Conservation (phyloP, 306 rosid species). For the Vicia sativa region DNA sequence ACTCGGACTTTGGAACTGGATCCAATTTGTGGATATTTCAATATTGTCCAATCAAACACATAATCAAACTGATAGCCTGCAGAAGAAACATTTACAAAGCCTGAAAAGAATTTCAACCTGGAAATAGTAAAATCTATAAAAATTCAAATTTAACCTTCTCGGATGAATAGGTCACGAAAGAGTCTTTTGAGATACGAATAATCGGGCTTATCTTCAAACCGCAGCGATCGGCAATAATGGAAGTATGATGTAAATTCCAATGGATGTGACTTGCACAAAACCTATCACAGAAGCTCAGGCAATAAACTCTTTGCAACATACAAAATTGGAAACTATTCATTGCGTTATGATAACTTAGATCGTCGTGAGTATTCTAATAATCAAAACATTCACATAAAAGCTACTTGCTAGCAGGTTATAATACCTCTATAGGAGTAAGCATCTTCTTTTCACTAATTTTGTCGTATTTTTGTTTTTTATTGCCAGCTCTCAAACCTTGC, state of each 20-base stretch:
- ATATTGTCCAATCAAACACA: slow-evolving; percentile 93
- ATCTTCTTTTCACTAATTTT: slow-evolving; percentile 98
- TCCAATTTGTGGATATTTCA: slow-evolving; percentile 94
- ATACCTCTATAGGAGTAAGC: slow-evolving; percentile 96
- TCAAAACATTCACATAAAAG: slow-evolving; percentile 24
- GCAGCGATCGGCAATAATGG: slow-evolving; percentile 87
- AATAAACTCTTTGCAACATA: slow-evolving; percentile 34
- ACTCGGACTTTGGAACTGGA: slow-evolving; percentile 88
- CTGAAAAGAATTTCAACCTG: slow-evolving; percentile 11
- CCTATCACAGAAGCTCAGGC: slow-evolving; percentile 49
- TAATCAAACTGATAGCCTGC: slow-evolving; percentile 98
- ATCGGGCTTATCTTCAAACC: slow-evolving; percentile 98
- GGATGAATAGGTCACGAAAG: slow-evolving; percentile 88
- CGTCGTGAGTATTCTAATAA: slow-evolving; percentile 11
- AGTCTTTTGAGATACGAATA: slow-evolving; percentile 94
- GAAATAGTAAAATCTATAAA: slow-evolving; percentile 22
- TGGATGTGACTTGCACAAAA: slow-evolving; percentile 83
- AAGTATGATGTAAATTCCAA: slow-evolving; percentile 90
- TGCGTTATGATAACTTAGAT: background rate
- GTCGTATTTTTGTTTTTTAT: slow-evolving; percentile 94
- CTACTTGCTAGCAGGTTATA: slow-evolving; percentile 32
- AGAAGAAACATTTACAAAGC: slow-evolving; percentile 35
- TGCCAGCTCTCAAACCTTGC: slow-evolving; percentile 98
- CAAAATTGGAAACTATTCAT: slow-evolving; percentile 10
- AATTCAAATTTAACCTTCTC: slow-evolving; percentile 70